phyloP scores from a whole-genome alignment of 306 rosid genomes.

The Vicia sativa region DNA sequence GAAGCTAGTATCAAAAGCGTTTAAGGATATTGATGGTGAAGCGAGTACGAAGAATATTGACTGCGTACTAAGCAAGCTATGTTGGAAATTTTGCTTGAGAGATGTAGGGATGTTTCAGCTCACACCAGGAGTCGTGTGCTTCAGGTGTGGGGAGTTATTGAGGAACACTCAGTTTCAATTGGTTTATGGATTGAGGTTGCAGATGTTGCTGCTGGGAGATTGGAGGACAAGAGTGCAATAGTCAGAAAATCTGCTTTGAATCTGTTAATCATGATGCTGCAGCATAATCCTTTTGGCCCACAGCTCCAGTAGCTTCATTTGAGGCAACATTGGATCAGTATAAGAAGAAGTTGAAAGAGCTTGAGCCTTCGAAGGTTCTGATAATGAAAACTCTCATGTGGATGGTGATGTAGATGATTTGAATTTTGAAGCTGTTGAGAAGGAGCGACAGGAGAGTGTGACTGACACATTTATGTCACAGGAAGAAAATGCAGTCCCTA shows the following conservation, averaged over 20 bases:
- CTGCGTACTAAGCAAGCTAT: conserved; percentile 94
- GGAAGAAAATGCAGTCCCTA: conserved; percentile 48
- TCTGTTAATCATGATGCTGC: conserved; percentile 86
- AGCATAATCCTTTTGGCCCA: conserved; percentile 98
- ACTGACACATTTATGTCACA: conserved; percentile 72
- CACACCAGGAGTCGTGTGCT: conserved; percentile 95
- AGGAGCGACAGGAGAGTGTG: conserved; percentile 65
- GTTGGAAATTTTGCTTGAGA: conserved; percentile 94
- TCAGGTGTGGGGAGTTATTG: conserved; percentile 94
- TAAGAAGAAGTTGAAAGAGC: conserved; percentile 71
- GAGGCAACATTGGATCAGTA: conserved; percentile 92
- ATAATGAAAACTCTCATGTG: conserved; percentile 43
- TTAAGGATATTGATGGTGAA: conserved; percentile 82
- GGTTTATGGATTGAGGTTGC: conserved; percentile 98
- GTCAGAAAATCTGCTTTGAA: conserved; percentile 88
- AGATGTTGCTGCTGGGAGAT: conserved; percentile 85
- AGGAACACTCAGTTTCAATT: conserved; percentile 86
- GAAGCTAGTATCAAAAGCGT: conserved; percentile 81
- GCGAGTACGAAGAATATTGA: conserved; percentile 70
- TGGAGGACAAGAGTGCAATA: conserved; percentile 97
- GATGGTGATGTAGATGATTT: conserved; percentile 68
- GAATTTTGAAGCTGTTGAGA: conserved; percentile 43
- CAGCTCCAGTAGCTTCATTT: conserved; percentile 81
- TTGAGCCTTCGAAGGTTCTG: conserved; percentile 64
- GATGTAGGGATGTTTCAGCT: conserved; percentile 97